A percentile compares a stretch with the other conserved stretches of the same genome.
Evolutionary conservation across 106 monocot genomes (phyloP).

Genomic region (Ottelia alismoides): DNA sequence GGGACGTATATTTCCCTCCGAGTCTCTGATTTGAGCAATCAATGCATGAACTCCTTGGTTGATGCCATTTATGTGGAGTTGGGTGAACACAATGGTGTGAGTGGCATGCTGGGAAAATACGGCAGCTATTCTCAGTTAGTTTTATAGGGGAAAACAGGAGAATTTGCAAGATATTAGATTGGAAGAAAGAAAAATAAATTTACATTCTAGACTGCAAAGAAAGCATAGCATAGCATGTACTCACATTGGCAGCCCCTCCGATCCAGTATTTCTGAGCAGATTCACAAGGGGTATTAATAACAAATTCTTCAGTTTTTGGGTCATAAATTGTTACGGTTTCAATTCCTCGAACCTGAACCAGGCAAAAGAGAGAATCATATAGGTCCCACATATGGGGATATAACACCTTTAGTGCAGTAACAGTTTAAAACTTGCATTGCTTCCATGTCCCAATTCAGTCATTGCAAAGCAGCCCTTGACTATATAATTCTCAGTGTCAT

Average conservation of each 20-base stretch:
- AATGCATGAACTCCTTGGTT: conserved; percentile 97
- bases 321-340: conserved; percentile 86
- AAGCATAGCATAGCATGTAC: background rate
- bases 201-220: background rate
- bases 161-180: too few relatives aligned
- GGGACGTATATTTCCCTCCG: conserved; percentile 64
- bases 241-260: conserved; percentile 92
- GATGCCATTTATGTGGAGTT: conserved; percentile 73
- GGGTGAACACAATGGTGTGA: conserved; percentile 83
- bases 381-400: background rate
- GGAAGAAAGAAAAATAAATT: background rate
- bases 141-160: too few relatives aligned
- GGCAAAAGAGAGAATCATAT: background rate
- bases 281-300: conserved; percentile 96
- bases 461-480: too few relatives aligned
- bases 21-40: conserved; percentile 85
- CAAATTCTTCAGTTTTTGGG: conserved; percentile 42
- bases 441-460: conserved; percentile 99
- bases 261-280: conserved; percentile 99
- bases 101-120: conserved; percentile 72
- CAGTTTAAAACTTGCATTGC: conserved; percentile 47
- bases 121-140: too few relatives aligned
- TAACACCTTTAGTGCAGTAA: background rate
- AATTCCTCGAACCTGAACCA: conserved; percentile 74
- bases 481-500: too few relatives aligned